These are phyloP conservation scores for baker's yeast (Saccharomyces cerevisiae) DNA, from an alignment of 805 yeast species.

Conservation along the genomic window DNA sequence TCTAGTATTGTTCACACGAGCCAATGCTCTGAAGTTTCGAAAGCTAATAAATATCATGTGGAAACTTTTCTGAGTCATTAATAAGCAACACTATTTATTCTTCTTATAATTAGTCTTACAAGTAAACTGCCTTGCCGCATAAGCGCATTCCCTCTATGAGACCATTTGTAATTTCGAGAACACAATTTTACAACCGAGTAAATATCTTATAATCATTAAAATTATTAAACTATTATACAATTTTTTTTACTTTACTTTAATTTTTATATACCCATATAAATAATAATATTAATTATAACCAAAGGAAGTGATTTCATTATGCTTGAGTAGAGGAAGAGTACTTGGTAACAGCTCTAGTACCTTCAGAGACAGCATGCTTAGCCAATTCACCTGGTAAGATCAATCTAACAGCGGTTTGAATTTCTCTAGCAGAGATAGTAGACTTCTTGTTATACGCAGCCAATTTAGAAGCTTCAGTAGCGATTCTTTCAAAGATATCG, in stretches of 20 bases:
- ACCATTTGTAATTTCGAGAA: background rate
- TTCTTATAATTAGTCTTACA: background rate
- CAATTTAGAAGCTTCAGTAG: conserved; percentile 94
- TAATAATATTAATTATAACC: conserved; percentile 4
- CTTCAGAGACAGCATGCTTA: conserved; percentile 97
- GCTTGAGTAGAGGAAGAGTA: conserved; percentile 62
- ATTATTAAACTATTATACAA: conserved; percentile 7
- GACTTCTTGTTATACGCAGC: conserved; percentile 99
- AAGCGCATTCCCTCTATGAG: background rate
- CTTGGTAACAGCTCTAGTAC: conserved; percentile 96
- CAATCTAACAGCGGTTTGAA: conserved; percentile 96
- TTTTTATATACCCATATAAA: conserved; percentile 3
- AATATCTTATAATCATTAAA: conserved; percentile 1
- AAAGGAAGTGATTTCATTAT: conserved; percentile 15
- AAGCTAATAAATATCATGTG: no score
- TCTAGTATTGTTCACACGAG: no score
- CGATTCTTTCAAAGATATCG: conserved; percentile 97
- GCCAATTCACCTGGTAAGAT: conserved; percentile 98
- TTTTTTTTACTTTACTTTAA: conserved; percentile 1
- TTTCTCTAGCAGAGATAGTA: conserved; percentile 96
- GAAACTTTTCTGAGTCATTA: no score
- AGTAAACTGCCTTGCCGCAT: background rate
- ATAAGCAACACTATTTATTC: no score
- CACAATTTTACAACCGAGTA: background rate
- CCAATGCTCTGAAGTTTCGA: no score